Evolutionary conservation across 805 yeast species (phyloP).

Genomic region (Cyberlindnera mississippiensis): DNA sequence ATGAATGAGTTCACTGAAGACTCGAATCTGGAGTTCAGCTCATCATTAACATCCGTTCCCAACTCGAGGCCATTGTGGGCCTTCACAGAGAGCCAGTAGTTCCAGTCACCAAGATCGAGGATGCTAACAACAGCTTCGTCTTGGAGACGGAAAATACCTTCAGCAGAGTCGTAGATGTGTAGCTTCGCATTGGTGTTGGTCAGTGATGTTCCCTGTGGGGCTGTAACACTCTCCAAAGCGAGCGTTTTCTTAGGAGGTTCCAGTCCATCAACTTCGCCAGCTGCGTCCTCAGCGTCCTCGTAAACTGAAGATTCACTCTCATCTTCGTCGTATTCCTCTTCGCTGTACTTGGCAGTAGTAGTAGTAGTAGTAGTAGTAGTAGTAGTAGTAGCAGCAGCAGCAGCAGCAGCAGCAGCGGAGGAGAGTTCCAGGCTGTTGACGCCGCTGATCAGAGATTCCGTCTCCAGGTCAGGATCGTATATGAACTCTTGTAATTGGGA

Average conservation of each 20-base stretch:
- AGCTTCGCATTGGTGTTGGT: slow-evolving; percentile 29
- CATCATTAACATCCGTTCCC: slow-evolving; percentile 41
- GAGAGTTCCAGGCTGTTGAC: slow-evolving; percentile 9
- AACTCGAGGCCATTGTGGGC: slow-evolving; percentile 29
- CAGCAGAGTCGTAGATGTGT: slow-evolving; percentile 52
- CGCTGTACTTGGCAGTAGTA: background rate
- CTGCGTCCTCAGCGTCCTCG: slow-evolving; percentile 29
- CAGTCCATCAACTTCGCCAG: too few species aligned
- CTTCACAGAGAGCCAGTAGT: slow-evolving; percentile 48
- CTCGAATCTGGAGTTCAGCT: slow-evolving; percentile 65
- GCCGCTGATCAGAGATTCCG: slow-evolving; percentile 9
- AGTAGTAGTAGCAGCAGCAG: too few species aligned
- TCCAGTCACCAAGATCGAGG: slow-evolving; percentile 44
- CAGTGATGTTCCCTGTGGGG: slow-evolving; percentile 24
- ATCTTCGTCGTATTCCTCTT: slow-evolving; percentile 20
- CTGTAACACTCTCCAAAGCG: slow-evolving; percentile 9
- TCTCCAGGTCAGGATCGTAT: slow-evolving; percentile 29
- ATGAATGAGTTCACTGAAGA: slow-evolving; percentile 53
- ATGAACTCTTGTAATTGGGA: slow-evolving; percentile 57
- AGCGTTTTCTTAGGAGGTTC: background rate
- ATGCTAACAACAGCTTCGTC: slow-evolving; percentile 31
- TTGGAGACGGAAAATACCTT: slow-evolving; percentile 45
- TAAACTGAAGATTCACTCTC: slow-evolving; percentile 28
- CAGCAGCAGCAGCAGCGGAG: background rate
- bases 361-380: too few species aligned